These are phyloP conservation scores for Uronychia binucleata DNA, from an alignment of 73 alveolate species.

Conservation along the genomic window DNA sequence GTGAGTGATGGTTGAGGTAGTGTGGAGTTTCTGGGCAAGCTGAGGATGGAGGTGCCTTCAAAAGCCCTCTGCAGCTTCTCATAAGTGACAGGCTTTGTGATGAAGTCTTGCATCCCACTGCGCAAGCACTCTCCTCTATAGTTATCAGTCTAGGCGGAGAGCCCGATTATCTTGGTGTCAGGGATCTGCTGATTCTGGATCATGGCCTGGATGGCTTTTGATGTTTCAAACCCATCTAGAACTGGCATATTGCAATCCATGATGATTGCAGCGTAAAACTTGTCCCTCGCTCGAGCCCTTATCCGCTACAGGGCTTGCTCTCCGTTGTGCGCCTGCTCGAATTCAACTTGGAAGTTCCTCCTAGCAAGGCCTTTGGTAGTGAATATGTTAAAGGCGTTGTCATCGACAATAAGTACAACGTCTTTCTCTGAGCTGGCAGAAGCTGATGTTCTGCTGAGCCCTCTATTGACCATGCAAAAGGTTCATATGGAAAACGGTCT, in stretches of 20 bases:
- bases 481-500: too few species aligned
- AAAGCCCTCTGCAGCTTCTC: not conserved
- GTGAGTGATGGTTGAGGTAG: too few species aligned
- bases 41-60: not conserved
- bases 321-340: conserved; percentile 37
- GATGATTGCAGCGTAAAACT: conserved; percentile 20
- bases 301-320: conserved; percentile 21
- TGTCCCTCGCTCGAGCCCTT: not conserved
- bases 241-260: conserved; percentile 63
- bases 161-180: not conserved
- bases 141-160: not conserved
- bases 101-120: conserved; percentile 1
- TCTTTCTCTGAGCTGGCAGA: too few species aligned
- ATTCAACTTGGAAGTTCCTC: not conserved
- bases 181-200: not conserved
- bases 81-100: not conserved
- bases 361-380: conserved; percentile 11
- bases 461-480: too few species aligned
- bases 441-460: too few species aligned
- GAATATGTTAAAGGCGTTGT: conserved; percentile 23
- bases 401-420: conserved; percentile 36
- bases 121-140: not conserved
- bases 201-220: conserved; percentile 1
- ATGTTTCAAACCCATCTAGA: conserved; percentile 51
- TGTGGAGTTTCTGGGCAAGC: too few species aligned